These are phyloP conservation scores for Biscogniauxia sp. DNA, from an alignment of 2,329 filamentous ascomycete genomes.

Conservation along the genomic window DNA sequence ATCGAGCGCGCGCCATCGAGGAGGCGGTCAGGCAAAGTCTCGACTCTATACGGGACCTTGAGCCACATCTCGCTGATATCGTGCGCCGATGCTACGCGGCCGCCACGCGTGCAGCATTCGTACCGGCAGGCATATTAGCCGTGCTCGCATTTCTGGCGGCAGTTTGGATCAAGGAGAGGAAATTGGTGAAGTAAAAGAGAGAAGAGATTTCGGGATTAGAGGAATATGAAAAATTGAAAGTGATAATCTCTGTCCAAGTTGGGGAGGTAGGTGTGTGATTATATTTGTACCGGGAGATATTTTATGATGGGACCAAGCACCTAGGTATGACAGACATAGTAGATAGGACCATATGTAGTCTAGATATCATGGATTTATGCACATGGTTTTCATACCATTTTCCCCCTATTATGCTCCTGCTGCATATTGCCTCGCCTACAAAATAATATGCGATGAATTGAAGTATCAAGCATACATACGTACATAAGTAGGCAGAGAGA, in stretches of 20 bases:
- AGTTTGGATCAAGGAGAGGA: conserved; percentile 57
- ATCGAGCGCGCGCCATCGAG: conserved; percentile 64
- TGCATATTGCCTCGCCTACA: not conserved
- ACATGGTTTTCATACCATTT: not conserved
- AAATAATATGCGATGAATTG: not conserved
- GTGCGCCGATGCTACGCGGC: conserved; percentile 66
- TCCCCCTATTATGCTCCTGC: not conserved
- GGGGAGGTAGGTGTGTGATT: too few species aligned
- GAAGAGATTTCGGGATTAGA: not conserved
- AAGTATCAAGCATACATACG: not conserved
- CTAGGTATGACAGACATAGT: too few species aligned
- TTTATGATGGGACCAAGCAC: too few species aligned
- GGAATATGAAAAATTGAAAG: not conserved
- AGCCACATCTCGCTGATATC: conserved; percentile 55
- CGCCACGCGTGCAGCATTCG: conserved; percentile 41
- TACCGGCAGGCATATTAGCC: conserved; percentile 37
- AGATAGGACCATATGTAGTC: not conserved
- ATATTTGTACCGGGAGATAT: too few species aligned
- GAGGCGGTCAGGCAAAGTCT: conserved; percentile 67
- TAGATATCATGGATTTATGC: not conserved
- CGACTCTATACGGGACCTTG: conserved; percentile 64
- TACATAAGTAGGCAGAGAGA: not conserved
- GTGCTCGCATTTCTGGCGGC: conserved; percentile 38
- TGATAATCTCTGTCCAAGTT: not conserved
- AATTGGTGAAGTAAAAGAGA: conserved; percentile 37